Evolutionary conservation across 2,329 filamentous ascomycete species (phyloP).

Genomic region (Colletotrichum acutatum): DNA sequence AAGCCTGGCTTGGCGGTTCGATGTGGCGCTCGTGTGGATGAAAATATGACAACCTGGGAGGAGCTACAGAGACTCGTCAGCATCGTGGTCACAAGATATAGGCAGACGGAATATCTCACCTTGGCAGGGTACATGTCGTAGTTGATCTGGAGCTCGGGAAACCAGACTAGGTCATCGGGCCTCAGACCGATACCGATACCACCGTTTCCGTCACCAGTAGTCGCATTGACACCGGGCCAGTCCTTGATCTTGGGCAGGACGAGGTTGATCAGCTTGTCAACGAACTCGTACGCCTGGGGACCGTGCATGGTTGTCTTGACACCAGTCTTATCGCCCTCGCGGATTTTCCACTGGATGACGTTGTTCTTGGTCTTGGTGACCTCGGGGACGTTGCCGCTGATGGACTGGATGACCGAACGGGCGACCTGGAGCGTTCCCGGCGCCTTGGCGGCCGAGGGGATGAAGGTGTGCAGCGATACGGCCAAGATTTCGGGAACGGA

Average conservation of each 20-base stretch:
- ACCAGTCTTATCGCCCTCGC: constrained; percentile 76
- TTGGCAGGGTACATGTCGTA: constrained; percentile 78
- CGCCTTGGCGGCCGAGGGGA: constrained; percentile 77
- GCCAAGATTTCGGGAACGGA: constrained; percentile 87
- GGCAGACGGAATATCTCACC: constrained; percentile 31
- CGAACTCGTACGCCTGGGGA: constrained; percentile 87
- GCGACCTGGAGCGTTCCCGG: constrained; percentile 83
- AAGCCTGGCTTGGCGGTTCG: constrained; percentile 85
- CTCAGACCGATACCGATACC: constrained; percentile 87
- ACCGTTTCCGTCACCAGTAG: constrained; percentile 85
- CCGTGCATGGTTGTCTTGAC: constrained; percentile 82
- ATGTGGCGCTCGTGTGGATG: constrained; percentile 85
- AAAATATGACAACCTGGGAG: constrained; percentile 88
- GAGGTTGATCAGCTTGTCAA: constrained; percentile 89
- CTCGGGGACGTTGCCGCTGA: constrained; percentile 79
- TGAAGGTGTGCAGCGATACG: constrained; percentile 82
- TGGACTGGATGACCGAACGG: constrained; percentile 84
- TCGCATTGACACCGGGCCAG: constrained; percentile 76
- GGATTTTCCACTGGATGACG: constrained; percentile 80
- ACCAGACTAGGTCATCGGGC: constrained; percentile 80
- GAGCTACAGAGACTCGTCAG: constrained; percentile 62
- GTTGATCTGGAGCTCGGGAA: constrained; percentile 95
- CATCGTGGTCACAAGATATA: constrained; percentile 61
- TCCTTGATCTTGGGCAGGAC: constrained; percentile 97
- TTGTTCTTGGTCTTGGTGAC: constrained; percentile 77